A percentile compares a stretch with the other conserved stretches of the same genome.
Evolutionary conservation across 2,329 filamentous ascomycete species (phyloP).

Genomic region (Colletotrichum falcatum): DNA sequence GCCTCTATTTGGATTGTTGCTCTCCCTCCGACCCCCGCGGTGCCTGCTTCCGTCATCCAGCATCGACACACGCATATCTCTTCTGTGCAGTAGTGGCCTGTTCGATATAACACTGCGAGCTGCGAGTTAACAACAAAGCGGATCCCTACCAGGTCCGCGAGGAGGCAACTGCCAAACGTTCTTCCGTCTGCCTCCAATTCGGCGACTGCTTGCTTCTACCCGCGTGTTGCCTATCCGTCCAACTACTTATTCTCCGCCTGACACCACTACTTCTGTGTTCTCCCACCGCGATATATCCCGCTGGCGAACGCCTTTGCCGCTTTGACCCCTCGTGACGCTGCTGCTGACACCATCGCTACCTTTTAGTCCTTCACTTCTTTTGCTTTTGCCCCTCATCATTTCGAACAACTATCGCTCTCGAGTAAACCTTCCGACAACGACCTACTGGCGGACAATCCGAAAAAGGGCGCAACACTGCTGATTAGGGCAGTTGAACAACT

Average conservation of each 20-base stretch:
- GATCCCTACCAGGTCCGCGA: background rate
- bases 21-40: slow-evolving; percentile 8
- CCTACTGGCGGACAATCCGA: background rate
- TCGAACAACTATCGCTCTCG: slow-evolving; percentile 16
- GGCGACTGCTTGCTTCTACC: slow-evolving; percentile 1
- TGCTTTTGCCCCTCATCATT: background rate
- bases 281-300: slow-evolving; percentile 22
- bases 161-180: background rate
- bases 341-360: slow-evolving; percentile 24
- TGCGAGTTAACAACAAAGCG: background rate
- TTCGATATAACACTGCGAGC: slow-evolving; percentile 2
- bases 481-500: background rate
- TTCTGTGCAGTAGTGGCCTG: slow-evolving; percentile 33
- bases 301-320: background rate
- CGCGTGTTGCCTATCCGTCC: background rate
- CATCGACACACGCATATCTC: slow-evolving; percentile 20
- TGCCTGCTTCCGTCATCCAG: slow-evolving; percentile 36
- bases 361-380: slow-evolving; percentile 20
- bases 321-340: slow-evolving; percentile 21
- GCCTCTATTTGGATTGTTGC: slow-evolving; percentile 15
- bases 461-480: background rate
- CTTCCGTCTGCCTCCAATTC: slow-evolving; percentile 2
- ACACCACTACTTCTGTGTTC: slow-evolving; percentile 12
- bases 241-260: slow-evolving; percentile 21
- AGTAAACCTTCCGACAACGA: slow-evolving; percentile 5